Percentiles rank a stretch among this genome's conserved stretches.
phyloP scores from a whole-genome alignment of 1,284 basidiomycete species.

The Sphaerobolus stellatus region DNA sequence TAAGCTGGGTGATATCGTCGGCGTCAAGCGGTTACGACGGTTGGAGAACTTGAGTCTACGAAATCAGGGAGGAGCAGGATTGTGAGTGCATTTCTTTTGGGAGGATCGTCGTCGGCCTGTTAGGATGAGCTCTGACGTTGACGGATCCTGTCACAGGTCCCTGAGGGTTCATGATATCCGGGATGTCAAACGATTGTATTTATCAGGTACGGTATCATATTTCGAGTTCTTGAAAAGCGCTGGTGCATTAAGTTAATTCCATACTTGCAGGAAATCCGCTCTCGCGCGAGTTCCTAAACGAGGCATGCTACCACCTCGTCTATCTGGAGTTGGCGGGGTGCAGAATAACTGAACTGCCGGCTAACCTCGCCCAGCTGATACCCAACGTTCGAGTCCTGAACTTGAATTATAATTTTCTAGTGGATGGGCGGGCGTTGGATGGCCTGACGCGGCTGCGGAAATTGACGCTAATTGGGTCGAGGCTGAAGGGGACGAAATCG shows the following conservation, averaged over 20 bases:
- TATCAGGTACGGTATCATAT: constrained; percentile 67
- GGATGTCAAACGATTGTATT: constrained; percentile 89
- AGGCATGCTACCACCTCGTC: constrained; percentile 81
- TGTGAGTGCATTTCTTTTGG: constrained; percentile 54
- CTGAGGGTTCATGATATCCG: constrained; percentile 33
- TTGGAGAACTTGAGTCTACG: constrained; percentile 91
- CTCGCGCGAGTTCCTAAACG: constrained; percentile 46
- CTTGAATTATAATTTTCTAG: constrained; percentile 91
- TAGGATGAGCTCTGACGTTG: constrained; percentile 1
- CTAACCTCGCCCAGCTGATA: constrained; percentile 60
- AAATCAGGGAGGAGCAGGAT: constrained; percentile 74
- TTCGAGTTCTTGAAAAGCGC: neutral
- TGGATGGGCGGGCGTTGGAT: constrained; percentile 63
- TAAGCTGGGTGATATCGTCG: constrained; percentile 54
- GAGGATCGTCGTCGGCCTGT: neutral
- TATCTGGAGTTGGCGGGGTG: constrained; percentile 95
- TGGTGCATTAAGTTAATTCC: neutral
- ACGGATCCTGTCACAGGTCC: constrained; percentile 13
- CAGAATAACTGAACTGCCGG: constrained; percentile 74
- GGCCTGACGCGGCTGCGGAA: constrained; percentile 79
- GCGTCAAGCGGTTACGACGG: constrained; percentile 57
- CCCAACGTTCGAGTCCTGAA: constrained; percentile 93
- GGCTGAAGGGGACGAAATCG: constrained; percentile 68
- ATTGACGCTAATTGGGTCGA: constrained; percentile 82
- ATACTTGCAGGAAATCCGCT: constrained; percentile 45